phyloP scores from a whole-genome alignment of 169 alveolate species.

The Amoebophrya sp. region DNA sequence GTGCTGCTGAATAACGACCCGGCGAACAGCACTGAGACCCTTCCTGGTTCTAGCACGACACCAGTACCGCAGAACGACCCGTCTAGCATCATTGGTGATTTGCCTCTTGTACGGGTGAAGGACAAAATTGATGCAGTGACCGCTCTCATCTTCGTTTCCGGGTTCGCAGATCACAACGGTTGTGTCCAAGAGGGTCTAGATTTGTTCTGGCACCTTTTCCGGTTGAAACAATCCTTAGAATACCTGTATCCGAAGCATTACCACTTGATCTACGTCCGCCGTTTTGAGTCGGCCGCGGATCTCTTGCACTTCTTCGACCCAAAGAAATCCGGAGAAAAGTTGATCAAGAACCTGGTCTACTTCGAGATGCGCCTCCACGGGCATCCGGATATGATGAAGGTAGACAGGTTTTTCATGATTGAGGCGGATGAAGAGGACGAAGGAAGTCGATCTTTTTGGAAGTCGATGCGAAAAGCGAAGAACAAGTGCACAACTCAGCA shows the following conservation, averaged over 20 bases:
- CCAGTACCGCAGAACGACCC: background rate
- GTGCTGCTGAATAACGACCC: background rate
- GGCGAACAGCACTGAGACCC: too few species aligned
- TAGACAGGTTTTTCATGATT: background rate
- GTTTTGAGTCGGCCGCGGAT: too few species aligned
- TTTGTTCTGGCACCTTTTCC: constrained; percentile 1
- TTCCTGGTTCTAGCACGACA: background rate
- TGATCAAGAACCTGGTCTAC: background rate
- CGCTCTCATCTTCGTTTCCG: background rate
- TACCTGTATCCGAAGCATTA: background rate
- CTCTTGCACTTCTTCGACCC: too few species aligned
- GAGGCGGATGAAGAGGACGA: too few species aligned
- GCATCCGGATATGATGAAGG: background rate
- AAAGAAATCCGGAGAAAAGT: background rate
- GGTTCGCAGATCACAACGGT: constrained; percentile 1
- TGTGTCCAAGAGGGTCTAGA: background rate
- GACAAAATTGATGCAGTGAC: background rate
- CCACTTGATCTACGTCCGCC: background rate
- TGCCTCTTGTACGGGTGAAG: too few species aligned
- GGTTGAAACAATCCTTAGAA: background rate
- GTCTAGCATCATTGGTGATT: too few species aligned
- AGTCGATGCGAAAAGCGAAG: too few species aligned
- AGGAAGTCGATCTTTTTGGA: too few species aligned
- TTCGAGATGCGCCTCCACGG: constrained; percentile 13
- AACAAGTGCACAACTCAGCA: too few species aligned